A percentile compares a stretch with the other conserved stretches of the same genome.
These are phyloP conservation scores for Ogataea neopini DNA, from an alignment of 805 yeast species.

Conservation along the genomic window DNA sequence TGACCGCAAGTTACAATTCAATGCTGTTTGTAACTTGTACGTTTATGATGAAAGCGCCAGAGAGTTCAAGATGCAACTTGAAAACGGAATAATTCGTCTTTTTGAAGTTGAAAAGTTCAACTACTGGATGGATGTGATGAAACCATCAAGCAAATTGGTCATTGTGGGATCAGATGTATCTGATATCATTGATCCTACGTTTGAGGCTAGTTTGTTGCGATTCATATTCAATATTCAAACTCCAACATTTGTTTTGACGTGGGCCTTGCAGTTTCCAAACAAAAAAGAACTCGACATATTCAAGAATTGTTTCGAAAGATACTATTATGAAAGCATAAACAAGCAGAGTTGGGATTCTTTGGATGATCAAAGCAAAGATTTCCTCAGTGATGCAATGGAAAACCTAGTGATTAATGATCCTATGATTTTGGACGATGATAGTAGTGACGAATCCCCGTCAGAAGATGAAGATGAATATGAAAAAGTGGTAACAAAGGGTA, in stretches of 20 bases:
- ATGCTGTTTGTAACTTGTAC: conserved; percentile 42
- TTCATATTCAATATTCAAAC: conserved; percentile 65
- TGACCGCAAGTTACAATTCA: conserved; percentile 22
- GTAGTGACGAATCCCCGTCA: conserved; percentile 23
- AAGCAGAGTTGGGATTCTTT: conserved; percentile 47
- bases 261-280: conserved; percentile 57
- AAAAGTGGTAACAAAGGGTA: conserved; percentile 38
- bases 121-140: conserved; percentile 51
- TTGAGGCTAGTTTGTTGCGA: conserved; percentile 54
- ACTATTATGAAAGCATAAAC: conserved; percentile 64
- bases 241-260: conserved; percentile 51
- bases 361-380: conserved; percentile 50
- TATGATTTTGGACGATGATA: conserved; percentile 30
- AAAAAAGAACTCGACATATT: conserved; percentile 46
- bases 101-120: conserved; percentile 50
- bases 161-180: conserved; percentile 44
- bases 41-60: conserved; percentile 55
- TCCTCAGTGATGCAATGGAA: conserved; percentile 55
- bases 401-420: conserved; percentile 40
- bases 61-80: conserved; percentile 46
- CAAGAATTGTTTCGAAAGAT: conserved; percentile 50
- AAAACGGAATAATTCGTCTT: conserved; percentile 38
- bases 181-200: conserved; percentile 62
- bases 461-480: conserved; percentile 38
- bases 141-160: conserved; percentile 23